A percentile compares a stretch with the other conserved stretches of the same genome.
These are phyloP conservation scores for Lolium multiflorum DNA, from an alignment of 176 grass and related monocot species.

Conservation along the genomic window DNA sequence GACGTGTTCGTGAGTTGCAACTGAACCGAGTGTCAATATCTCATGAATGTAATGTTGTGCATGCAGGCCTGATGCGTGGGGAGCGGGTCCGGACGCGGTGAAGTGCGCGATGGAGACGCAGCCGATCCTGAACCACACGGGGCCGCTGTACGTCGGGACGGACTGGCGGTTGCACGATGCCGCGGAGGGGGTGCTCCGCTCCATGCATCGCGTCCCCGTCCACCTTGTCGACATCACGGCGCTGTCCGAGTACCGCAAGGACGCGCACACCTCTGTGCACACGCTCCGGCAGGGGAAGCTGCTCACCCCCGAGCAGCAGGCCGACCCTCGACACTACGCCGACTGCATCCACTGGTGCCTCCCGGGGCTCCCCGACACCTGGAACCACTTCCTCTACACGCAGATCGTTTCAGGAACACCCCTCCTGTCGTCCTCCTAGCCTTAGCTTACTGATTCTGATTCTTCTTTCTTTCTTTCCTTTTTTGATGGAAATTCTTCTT, in stretches of 20 bases:
- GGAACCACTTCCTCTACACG: slow-evolving; percentile 77
- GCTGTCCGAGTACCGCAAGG: slow-evolving; percentile 70
- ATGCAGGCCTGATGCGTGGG: slow-evolving; percentile 51
- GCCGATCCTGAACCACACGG: slow-evolving; percentile 56
- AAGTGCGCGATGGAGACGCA: slow-evolving; percentile 83
- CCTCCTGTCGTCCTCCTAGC: not conserved
- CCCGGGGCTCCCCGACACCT: slow-evolving; percentile 66
- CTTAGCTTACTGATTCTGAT: not conserved
- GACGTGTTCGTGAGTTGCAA: not conserved
- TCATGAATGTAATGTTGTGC: not conserved
- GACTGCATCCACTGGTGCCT: slow-evolving; percentile 88
- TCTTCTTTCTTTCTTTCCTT: not conserved
- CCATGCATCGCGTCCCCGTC: slow-evolving; percentile 50
- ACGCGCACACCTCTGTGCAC: slow-evolving; percentile 78
- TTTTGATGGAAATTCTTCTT: not conserved
- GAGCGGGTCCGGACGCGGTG: slow-evolving; percentile 34
- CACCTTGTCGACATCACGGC: slow-evolving; percentile 64
- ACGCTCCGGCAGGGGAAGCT: slow-evolving; percentile 72
- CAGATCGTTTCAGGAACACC: slow-evolving; percentile 27
- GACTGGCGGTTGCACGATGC: slow-evolving; percentile 73
- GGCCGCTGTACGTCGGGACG: slow-evolving; percentile 56
- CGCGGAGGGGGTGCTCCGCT: slow-evolving; percentile 47
- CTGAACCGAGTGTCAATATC: not conserved
- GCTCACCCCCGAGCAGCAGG: slow-evolving; percentile 58
- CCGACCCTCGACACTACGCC: slow-evolving; percentile 56